Evolutionary conservation across 768 basidiomycete genomes (phyloP).

Genomic region (Hygrophorus pudorinus): DNA sequence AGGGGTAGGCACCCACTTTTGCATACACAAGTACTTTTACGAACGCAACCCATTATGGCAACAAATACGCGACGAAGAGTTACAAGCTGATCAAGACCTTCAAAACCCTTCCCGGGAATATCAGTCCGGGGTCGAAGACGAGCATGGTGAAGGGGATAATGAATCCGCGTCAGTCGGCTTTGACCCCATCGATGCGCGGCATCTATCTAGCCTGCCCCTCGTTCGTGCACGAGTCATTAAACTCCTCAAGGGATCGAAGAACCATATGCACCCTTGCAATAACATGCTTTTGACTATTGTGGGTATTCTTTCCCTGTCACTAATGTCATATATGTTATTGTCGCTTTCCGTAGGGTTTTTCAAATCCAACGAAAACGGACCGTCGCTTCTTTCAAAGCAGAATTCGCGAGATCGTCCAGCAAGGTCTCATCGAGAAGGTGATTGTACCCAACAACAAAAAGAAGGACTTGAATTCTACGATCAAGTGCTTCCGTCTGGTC

Average conservation of each 20-base stretch:
- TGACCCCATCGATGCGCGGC: slow-evolving; percentile 66
- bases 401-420: slow-evolving; percentile 60
- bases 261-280: slow-evolving; percentile 59
- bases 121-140: slow-evolving; percentile 12
- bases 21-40: slow-evolving; percentile 79
- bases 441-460: slow-evolving; percentile 51
- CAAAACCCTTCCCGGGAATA: slow-evolving; percentile 4
- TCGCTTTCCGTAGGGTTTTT: slow-evolving; percentile 49
- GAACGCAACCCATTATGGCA: slow-evolving; percentile 70
- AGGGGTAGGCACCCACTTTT: slow-evolving; percentile 67
- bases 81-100: slow-evolving; percentile 28
- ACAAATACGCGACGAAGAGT: slow-evolving; percentile 63
- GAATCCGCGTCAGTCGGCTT: slow-evolving; percentile 35
- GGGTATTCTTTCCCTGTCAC: slow-evolving; percentile 16
- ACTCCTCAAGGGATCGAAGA: slow-evolving; percentile 59
- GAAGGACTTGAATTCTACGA: slow-evolving; percentile 32
- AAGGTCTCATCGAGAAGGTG: slow-evolving; percentile 68
- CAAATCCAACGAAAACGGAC: slow-evolving; percentile 63
- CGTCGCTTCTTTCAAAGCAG: slow-evolving; percentile 76
- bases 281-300: slow-evolving; percentile 77
- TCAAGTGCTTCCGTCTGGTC: slow-evolving; percentile 62
- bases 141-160: slow-evolving; percentile 23
- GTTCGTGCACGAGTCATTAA: slow-evolving; percentile 63
- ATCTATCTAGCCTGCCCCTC: slow-evolving; percentile 66
- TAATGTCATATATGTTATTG: slow-evolving; percentile 4